Conservation (phyloP, 108 stramenopile species). For the Stephanodiscus triporus region DNA sequence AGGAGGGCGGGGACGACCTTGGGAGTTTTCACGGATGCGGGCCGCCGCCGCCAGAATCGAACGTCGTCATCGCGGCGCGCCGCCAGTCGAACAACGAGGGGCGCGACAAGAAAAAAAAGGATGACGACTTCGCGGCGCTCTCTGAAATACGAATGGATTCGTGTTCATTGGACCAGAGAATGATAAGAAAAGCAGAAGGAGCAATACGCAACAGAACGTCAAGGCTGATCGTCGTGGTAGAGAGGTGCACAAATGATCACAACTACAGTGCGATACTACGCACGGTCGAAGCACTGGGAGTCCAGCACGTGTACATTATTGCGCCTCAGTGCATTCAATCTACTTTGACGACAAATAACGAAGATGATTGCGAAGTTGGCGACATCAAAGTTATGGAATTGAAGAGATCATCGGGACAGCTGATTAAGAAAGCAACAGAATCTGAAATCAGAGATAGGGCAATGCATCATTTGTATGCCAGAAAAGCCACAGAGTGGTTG, state of each 20-base stretch:
- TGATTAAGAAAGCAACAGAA: slow-evolving; percentile 49
- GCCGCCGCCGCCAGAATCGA: too few relatives aligned
- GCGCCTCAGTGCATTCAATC: slow-evolving; percentile 59
- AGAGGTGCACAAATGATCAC: slow-evolving; percentile 88
- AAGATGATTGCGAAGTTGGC: slow-evolving; percentile 9
- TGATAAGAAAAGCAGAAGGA: slow-evolving; percentile 86
- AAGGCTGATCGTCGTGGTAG: slow-evolving; percentile 76
- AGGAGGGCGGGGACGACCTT: too few relatives aligned
- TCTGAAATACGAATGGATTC: slow-evolving; percentile 60
- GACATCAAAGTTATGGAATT: slow-evolving; percentile 22
- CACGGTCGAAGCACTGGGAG: slow-evolving; percentile 87
- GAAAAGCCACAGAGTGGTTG: slow-evolving; percentile 88
- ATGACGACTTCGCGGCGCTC: neutral
- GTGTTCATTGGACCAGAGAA: slow-evolving; percentile 69
- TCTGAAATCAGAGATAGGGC: slow-evolving; percentile 62
- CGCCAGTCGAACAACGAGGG: too few relatives aligned
- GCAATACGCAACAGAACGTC: slow-evolving; percentile 78
- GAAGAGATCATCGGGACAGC: slow-evolving; percentile 24
- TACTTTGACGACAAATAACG: slow-evolving; percentile 30
- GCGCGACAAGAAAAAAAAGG: too few relatives aligned
- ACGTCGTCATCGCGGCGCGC: too few relatives aligned
- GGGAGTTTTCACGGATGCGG: too few relatives aligned
- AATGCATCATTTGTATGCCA: slow-evolving; percentile 85
- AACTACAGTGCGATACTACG: slow-evolving; percentile 73
- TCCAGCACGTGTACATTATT: slow-evolving; percentile 83